Evolutionary conservation across 768 basidiomycete genomes (phyloP).

Genomic region (Lentinula raphanica): DNA sequence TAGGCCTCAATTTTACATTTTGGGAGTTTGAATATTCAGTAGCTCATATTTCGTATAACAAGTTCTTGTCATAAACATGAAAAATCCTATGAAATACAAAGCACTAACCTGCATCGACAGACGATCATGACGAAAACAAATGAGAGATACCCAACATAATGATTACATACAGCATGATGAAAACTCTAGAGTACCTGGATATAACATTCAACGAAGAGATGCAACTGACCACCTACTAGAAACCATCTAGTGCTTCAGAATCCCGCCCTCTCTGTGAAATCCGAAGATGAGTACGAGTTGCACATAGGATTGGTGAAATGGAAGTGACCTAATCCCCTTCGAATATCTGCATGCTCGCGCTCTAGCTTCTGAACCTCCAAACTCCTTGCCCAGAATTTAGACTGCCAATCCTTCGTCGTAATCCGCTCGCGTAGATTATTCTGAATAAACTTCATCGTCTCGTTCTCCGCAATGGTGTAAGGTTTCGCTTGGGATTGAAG

Average conservation of each 20-base stretch:
- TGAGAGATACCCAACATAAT: no score
- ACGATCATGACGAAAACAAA: no score
- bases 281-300: neutral
- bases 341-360: constrained; percentile 56
- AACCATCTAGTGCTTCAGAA: constrained; percentile 52
- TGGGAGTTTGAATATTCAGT: neutral
- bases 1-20: no score
- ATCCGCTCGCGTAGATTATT: constrained; percentile 28
- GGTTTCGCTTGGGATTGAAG: constrained; percentile 50
- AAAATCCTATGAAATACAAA: neutral
- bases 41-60: neutral
- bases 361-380: constrained; percentile 57
- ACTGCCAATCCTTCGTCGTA: constrained; percentile 36
- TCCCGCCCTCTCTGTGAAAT: constrained; percentile 43
- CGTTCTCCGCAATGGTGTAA: constrained; percentile 45
- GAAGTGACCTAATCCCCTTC: constrained; percentile 45
- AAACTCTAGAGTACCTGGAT: no score
- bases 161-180: no score
- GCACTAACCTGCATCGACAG: no score
- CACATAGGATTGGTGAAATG: neutral
- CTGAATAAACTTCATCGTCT: constrained; percentile 44
- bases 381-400: constrained; percentile 51
- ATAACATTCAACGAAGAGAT: no score
- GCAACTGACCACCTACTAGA: no score
- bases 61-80: neutral